phyloP scores from a whole-genome alignment of 1,284 basidiomycete species.

The Sanghuangporus sanghuang region DNA sequence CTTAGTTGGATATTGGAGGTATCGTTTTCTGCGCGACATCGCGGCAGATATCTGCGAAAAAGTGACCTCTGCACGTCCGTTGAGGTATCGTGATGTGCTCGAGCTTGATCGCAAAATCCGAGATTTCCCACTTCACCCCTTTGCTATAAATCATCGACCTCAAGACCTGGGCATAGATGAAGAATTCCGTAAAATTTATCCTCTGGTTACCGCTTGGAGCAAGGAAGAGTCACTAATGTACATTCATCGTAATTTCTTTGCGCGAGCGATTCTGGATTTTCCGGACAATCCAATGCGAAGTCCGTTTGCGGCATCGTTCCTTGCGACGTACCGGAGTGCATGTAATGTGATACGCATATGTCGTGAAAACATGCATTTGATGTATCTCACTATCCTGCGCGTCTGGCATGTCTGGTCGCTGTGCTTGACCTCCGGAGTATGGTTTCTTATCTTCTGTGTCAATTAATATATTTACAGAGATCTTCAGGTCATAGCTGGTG shows the following conservation, averaged over 20 bases:
- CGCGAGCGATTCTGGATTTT: constrained; percentile 17
- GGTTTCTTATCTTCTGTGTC: background rate
- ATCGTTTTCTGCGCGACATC: constrained; percentile 17
- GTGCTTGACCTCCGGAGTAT: background rate
- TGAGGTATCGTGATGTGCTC: constrained; percentile 18
- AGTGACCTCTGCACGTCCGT: constrained; percentile 13
- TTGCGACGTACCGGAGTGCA: constrained; percentile 18
- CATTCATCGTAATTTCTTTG: constrained; percentile 21
- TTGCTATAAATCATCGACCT: background rate
- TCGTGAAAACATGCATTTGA: background rate
- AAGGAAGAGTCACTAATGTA: constrained; percentile 13
- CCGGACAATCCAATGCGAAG: constrained; percentile 19
- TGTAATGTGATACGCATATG: constrained; percentile 2
- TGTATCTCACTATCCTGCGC: constrained; percentile 3
- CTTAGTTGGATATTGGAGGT: constrained; percentile 16
- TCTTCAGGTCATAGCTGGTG: constrained; percentile 18
- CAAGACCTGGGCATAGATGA: background rate
- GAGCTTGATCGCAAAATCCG: constrained; percentile 19
- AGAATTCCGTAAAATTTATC: constrained; percentile 3
- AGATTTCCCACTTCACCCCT: constrained; percentile 7
- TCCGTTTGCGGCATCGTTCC: constrained; percentile 18
- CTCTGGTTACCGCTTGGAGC: constrained; percentile 1
- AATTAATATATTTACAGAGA: background rate
- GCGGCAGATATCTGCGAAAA: constrained; percentile 3
- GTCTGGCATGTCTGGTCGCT: constrained; percentile 9